Base-by-base conservation (phyloP, 2,329 filamentous ascomycete genomes). In the Rhinocladiella similis region DNA sequence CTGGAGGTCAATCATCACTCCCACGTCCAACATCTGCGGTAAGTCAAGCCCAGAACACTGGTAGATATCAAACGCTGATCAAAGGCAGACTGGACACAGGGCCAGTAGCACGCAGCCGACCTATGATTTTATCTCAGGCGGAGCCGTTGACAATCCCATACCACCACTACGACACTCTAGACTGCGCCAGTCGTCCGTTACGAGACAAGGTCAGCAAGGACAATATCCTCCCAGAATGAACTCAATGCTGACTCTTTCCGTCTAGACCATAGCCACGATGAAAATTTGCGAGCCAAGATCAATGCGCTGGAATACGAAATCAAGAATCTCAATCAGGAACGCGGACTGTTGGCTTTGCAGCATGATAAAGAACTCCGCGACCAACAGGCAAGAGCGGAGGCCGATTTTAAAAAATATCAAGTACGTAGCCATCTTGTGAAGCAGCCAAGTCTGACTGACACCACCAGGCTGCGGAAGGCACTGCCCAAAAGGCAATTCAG, bases 231-330 rank as follows among this genome's bases (percentile, higher is more conserved):
- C n/a, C 9, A 47, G 48, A 49, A 51, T 53, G 20, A 36, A 22
- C 13, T 29, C 9, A 16, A 38, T 46, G 27, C 6, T 20, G 5
- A 25, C 35, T 7, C 1, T 33, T 25, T 25, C 22, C 22, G 10
- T 33, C 6, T 16, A 55, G 71, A 59, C 33, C 41, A 47, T 35
- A 48, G 38, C 16, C 53, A 61, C 38, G 87, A 83, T 57, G 92
- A 97, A 67, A 88, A 92, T 62, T 80, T 97, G 22, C 92, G 93
- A 68, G 90, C 93, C 1, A 91, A 97, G 72, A 79, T 97, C 41
- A 94, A 92, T 60, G 90, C 91, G 0, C 77, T 97, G 49, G 87
- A 87, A 60, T 99, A 97, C 75, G 90, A 93, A 56, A 81, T 96
- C 63, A 89, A 91, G 67, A 93, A 89, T 16, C 77, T 90, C 51